Percentiles rank a stretch among this genome's conserved stretches.
These are phyloP conservation scores for Alternaria brassicicola DNA, from an alignment of 2,329 filamentous ascomycete genomes.

Conservation along the genomic window DNA sequence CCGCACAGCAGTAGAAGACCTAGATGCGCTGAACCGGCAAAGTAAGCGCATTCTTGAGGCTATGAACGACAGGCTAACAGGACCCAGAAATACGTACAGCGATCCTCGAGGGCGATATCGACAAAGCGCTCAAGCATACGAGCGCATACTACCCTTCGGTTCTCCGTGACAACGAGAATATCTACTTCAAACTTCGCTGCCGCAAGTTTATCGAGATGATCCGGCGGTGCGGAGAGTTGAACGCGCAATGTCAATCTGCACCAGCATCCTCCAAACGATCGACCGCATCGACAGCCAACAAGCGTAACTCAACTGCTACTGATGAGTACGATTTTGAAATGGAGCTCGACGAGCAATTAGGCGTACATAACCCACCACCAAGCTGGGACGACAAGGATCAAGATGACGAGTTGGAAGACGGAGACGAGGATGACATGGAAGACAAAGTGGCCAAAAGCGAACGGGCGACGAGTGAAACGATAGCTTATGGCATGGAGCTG, in stretches of 20 bases:
- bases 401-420: slow-evolving; percentile 50
- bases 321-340: slow-evolving; percentile 62
- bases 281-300: slow-evolving; percentile 32
- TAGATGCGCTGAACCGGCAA: slow-evolving; percentile 85
- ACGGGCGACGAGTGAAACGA: slow-evolving; percentile 69
- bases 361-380: slow-evolving; percentile 40
- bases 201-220: slow-evolving; percentile 93
- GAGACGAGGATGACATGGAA: slow-evolving; percentile 29
- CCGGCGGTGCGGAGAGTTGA: slow-evolving; percentile 50
- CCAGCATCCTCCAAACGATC: slow-evolving; percentile 39
- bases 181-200: slow-evolving; percentile 86
- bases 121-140: slow-evolving; percentile 83
- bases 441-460: slow-evolving; percentile 40
- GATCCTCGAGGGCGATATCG: slow-evolving; percentile 90
- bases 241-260: slow-evolving; percentile 38
- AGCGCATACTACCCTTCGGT: slow-evolving; percentile 80
- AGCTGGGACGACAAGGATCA: slow-evolving; percentile 37
- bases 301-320: slow-evolving; percentile 49
- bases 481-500: slow-evolving; percentile 80
- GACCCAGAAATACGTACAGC: slow-evolving; percentile 77
- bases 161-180: slow-evolving; percentile 77
- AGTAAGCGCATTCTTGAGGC: slow-evolving; percentile 58
- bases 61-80: slow-evolving; percentile 12
- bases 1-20: slow-evolving; percentile 76
- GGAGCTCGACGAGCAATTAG: slow-evolving; percentile 62